Conservation (phyloP, 805 yeast genomes). For the Spathaspora boniae region DNA sequence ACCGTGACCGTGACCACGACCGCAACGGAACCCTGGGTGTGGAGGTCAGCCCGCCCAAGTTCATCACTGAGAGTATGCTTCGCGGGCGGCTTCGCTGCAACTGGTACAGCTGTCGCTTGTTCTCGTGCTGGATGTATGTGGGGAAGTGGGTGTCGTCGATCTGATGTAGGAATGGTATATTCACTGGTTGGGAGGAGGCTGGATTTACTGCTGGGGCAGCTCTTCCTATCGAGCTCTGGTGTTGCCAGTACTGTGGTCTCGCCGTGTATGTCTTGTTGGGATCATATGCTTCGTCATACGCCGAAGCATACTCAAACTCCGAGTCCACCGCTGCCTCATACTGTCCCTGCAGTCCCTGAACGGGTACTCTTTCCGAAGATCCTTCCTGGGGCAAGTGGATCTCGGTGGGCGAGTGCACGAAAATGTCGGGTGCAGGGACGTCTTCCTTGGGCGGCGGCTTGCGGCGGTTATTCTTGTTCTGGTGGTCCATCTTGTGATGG, state of each 20-base stretch:
- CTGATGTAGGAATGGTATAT: conserved; percentile 4
- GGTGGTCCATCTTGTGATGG: too few species aligned
- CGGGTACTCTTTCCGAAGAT: too few species aligned
- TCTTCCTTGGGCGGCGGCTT: too few species aligned
- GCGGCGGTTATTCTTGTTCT: too few species aligned
- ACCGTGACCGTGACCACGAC: not conserved
- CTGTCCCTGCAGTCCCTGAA: too few species aligned
- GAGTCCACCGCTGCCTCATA: too few species aligned
- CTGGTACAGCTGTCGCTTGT: conserved; percentile 4
- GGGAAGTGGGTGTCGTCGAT: conserved; percentile 1
- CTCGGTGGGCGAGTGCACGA: conserved; percentile 3
- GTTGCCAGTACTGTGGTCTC: conserved; percentile 5
- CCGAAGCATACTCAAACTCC: too few species aligned
- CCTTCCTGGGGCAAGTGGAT: too few species aligned
- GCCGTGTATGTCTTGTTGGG: conserved; percentile 13
- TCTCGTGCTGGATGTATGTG: too few species aligned
- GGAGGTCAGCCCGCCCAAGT: conserved; percentile 6
- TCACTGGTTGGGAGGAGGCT: too few species aligned
- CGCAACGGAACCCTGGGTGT: not conserved
- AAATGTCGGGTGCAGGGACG: conserved; percentile 1
- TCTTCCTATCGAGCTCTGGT: conserved; percentile 1
- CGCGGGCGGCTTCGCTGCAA: conserved; percentile 2
- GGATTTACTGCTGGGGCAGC: not conserved
- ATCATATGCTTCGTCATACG: conserved; percentile 11
- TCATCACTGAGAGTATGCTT: conserved; percentile 5